Evolutionary conservation across 2,329 filamentous ascomycete species (phyloP).

Genomic region (Curvularia sp.): DNA sequence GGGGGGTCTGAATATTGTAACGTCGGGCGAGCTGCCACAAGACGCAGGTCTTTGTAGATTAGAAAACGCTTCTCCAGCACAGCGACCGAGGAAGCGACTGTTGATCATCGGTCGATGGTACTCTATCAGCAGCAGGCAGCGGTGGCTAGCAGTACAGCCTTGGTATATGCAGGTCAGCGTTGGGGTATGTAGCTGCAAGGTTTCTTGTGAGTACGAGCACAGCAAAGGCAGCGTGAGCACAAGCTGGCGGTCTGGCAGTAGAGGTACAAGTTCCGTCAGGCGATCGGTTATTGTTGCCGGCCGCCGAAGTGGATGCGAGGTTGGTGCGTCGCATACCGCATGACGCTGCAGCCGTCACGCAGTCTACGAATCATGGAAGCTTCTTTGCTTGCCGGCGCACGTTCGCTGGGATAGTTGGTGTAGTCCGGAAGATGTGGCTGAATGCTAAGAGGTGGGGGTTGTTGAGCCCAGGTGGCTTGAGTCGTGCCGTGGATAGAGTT

Average conservation of each 20-base stretch:
- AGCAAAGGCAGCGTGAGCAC: too few species aligned
- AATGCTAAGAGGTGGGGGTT: slow-evolving; percentile 22
- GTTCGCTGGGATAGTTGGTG: slow-evolving; percentile 23
- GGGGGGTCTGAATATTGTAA: slow-evolving; percentile 36
- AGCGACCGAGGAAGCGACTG: slow-evolving; percentile 4
- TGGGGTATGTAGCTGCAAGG: slow-evolving; percentile 28
- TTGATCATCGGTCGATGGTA: slow-evolving; percentile 2
- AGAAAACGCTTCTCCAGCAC: slow-evolving; percentile 5
- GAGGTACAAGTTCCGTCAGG: slow-evolving; percentile 33
- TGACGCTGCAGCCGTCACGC: slow-evolving; percentile 23
- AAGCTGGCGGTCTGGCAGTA: not conserved
- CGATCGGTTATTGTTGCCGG: slow-evolving; percentile 36
- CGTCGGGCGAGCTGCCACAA: slow-evolving; percentile 30
- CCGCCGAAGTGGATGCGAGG: slow-evolving; percentile 35
- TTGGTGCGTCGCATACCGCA: slow-evolving; percentile 19
- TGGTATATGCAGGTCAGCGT: slow-evolving; percentile 27
- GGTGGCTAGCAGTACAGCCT: slow-evolving; percentile 10
- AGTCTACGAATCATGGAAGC: slow-evolving; percentile 21
- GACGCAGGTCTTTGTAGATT: slow-evolving; percentile 27
- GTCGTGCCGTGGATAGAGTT: not conserved
- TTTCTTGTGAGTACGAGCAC: not conserved
- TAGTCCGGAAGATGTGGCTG: slow-evolving; percentile 19
- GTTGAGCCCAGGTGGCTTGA: slow-evolving; percentile 7
- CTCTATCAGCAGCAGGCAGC: slow-evolving; percentile 1
- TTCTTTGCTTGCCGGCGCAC: slow-evolving; percentile 19